phyloP scores from a whole-genome alignment of 345 rosid species.

The Salix dunnii region DNA sequence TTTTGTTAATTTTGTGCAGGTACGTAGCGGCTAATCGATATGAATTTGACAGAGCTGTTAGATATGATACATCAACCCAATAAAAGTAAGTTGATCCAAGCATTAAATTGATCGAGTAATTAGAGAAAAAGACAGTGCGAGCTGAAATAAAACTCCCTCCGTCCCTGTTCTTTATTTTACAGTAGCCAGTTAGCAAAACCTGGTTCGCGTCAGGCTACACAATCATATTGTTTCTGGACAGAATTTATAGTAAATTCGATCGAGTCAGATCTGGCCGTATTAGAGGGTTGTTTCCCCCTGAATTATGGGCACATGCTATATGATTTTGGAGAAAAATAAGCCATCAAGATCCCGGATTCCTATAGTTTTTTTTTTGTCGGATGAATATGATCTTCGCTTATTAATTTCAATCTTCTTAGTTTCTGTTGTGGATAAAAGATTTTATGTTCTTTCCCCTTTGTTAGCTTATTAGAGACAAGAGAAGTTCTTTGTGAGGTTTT shows the following conservation, averaged over 20 bases:
- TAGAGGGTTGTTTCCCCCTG: no score
- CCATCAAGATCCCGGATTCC: no score
- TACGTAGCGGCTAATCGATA: not conserved
- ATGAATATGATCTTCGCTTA: no score
- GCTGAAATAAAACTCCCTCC: not conserved
- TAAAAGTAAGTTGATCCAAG: not conserved
- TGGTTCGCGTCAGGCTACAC: not conserved
- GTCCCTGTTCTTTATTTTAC: not conserved
- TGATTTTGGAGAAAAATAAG: no score
- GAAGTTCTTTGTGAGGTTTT: not conserved
- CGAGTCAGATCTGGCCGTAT: no score
- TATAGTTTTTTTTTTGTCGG: no score
- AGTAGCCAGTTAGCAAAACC: not conserved
- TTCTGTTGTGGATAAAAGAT: no score
- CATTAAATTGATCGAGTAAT: no score
- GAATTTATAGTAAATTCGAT: no score
- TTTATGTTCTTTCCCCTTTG: not conserved
- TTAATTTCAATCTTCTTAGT: no score
- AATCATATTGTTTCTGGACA: not conserved
- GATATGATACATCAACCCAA: not conserved
- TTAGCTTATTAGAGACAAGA: not conserved
- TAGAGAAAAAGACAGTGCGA: not conserved
- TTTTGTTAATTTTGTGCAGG: not conserved
- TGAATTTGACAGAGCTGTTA: not conserved
- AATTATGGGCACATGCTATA: no score